Base-by-base conservation (phyloP, 169 alveolate genomes). In the Theileria equi region DNA sequence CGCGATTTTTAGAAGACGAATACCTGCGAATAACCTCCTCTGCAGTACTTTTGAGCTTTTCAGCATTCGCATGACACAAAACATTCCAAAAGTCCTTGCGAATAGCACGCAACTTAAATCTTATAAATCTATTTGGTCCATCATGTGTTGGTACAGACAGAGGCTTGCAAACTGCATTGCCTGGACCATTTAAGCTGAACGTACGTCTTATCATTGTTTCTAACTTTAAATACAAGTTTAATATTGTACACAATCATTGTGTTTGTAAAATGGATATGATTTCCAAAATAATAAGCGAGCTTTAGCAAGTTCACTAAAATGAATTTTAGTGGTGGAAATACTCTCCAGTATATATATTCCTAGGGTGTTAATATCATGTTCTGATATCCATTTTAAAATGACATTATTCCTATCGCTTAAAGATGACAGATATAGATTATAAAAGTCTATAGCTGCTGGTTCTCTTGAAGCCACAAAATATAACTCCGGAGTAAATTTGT, bases 391-490 rank as follows among this genome's bases (percentile, higher is more conserved):
- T 36, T 17, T 19, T 19, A 28, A 49, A n/a, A 8, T 11, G 31
- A 49, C n/a, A 8, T 52, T 25, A 25, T 54, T 60, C 3, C 52
- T 19, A 53, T 60, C 3, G 2, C 41, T 26, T 4, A 50, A 58
- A 13, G 78, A 13, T 8, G 25, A 11, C 60, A 72, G 38, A 29
- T 35, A 74, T 29, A 74, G 65, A 19, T 65, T 62, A 43, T 55
- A 50, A 0, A 58, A 23, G 52, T 74, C 84, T 5, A 63, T 7
- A 6, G 62, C 84, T 0, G 84, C 74, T 2, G 84, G 84, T 21
- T 64, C 72, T 59, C 80, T 63, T 10, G 84, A 74, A 11, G 84
- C 84, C 0, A 66, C 23, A 17, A 23, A 65, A 36, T 59, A 74
- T 31, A 64, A 34, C 38, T 74, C 65, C 17, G 84, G 72, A 13